Percentiles rank a stretch among this genome's conserved stretches.
These are phyloP conservation scores for Zopfia rhizophila DNA, from an alignment of 2,329 filamentous ascomycete species.

Conservation along the genomic window DNA sequence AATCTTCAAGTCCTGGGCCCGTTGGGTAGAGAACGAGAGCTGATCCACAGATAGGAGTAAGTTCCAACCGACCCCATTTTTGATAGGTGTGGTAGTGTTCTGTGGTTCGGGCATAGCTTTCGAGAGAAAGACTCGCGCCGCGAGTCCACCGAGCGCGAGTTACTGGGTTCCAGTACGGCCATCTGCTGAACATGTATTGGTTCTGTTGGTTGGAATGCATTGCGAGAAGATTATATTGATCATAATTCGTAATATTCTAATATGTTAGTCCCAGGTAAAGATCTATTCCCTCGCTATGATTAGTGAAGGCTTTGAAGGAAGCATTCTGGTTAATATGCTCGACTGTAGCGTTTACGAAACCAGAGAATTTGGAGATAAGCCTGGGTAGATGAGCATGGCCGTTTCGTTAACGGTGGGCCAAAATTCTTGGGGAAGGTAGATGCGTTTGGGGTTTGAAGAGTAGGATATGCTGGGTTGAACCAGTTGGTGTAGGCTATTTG, in stretches of 20 bases:
- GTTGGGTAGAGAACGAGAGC: slow-evolving; percentile 23
- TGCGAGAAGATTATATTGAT: slow-evolving; percentile 20
- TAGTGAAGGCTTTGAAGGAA: slow-evolving; percentile 22
- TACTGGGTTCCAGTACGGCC: slow-evolving; percentile 23
- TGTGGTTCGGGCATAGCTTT: slow-evolving; percentile 15
- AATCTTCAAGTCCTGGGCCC: slow-evolving; percentile 16
- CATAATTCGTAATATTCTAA: slow-evolving; percentile 24
- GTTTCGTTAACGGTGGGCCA: slow-evolving; percentile 23
- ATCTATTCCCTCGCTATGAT: slow-evolving; percentile 14
- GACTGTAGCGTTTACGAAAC: slow-evolving; percentile 17
- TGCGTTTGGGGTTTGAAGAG: slow-evolving; percentile 16
- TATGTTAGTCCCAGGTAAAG: slow-evolving; percentile 22
- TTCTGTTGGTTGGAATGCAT: slow-evolving; percentile 18
- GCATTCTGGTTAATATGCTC: slow-evolving; percentile 14
- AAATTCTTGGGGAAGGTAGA: slow-evolving; percentile 19
- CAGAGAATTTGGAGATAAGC: slow-evolving; percentile 18
- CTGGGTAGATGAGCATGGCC: slow-evolving; percentile 18
- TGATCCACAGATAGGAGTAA: slow-evolving; percentile 20
- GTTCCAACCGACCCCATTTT: slow-evolving; percentile 13
- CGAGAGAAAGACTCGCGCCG: slow-evolving; percentile 10
- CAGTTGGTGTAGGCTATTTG: slow-evolving; percentile 20
- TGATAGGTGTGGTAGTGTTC: slow-evolving; percentile 13
- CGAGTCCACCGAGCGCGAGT: slow-evolving; percentile 20
- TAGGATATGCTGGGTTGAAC: slow-evolving; percentile 15
- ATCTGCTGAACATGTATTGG: slow-evolving; percentile 18